Base-by-base conservation (phyloP, 257 asterid genomes). In the Solanum peruvianum region DNA sequence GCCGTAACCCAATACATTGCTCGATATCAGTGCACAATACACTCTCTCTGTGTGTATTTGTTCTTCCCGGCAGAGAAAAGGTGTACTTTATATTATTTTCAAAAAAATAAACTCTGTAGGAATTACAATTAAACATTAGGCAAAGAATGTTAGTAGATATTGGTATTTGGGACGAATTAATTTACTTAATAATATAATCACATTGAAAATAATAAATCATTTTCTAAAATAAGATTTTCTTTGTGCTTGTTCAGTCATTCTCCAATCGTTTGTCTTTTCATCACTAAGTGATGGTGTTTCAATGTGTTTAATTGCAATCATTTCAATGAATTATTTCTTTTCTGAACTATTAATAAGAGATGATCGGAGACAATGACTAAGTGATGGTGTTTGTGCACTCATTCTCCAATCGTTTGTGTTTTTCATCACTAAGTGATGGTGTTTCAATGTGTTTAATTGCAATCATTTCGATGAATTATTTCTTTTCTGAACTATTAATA, bases 1-100 rank as follows among this genome's bases (percentile, higher is more conserved):
- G 94, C 93, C 31, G 94, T 86, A 27, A 92, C 86, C 95, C 97
- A 88, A 89, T 89, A 87, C 95, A 93, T 93, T 62, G 85, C 77
- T 37, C 73, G 73, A 66, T 66, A 66, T 15, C 37, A 6, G 73
- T 27, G 42, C 77, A 7, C 77, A 16, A 3, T 15, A 9, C 42
- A 70, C 25, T n/a, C 80, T 16, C 87, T 31, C 12, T 77, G 16
- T 70, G 85, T 27, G 52, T 82, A 10, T 71, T 49, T 70, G 37
- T 31, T 47, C 56, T 49, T 71, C 87, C 87, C 83, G 62, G 62
- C 62, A 52, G 62, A 52, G 62, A 52, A 52, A 18, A 6, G n/a
- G 62, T 52, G 62, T 52, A 52, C 62, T 52, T 6, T 52, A 52
- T 52, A 52, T 52, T 52, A 52, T 52, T 18, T 52, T 52, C 10